Conservation (phyloP, 164 flowering plant genomes). For the Vitis amurensis region DNA sequence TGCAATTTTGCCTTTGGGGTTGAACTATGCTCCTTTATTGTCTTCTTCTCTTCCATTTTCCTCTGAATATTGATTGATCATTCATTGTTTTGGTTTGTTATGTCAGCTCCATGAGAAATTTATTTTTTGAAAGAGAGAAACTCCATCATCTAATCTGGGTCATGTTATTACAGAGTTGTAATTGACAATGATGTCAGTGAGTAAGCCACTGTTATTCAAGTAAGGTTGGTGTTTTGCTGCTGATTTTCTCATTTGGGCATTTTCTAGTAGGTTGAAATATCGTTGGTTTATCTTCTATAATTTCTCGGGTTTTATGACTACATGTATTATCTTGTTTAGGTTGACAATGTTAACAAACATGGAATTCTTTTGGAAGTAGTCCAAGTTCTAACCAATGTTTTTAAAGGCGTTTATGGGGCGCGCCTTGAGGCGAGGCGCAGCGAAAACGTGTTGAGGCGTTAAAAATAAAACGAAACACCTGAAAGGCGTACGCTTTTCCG, state of each 20-base stretch:
- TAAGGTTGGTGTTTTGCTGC: slow-evolving; percentile 11
- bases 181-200: slow-evolving; percentile 50
- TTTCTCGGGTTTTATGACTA: too few relatives aligned
- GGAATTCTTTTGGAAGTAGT: slow-evolving; percentile 86
- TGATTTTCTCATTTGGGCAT: neutral
- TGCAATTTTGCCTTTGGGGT: too few relatives aligned
- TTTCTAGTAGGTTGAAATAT: too few relatives aligned
- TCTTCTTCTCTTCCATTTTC: neutral
- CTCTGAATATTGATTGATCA: too few relatives aligned
- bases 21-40: too few relatives aligned
- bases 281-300: too few relatives aligned
- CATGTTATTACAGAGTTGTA: slow-evolving; percentile 48
- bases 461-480: too few relatives aligned
- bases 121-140: neutral
- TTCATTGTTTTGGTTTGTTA: too few relatives aligned
- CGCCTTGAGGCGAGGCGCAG: too few relatives aligned
- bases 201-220: slow-evolving; percentile 65
- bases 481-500: too few relatives aligned
- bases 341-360: slow-evolving; percentile 78
- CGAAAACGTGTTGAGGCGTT: too few relatives aligned
- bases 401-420: too few relatives aligned
- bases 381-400: slow-evolving; percentile 84
- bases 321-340: slow-evolving; percentile 39
- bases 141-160: slow-evolving; percentile 9
- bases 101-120: neutral